Conservation (phyloP, 2,329 filamentous ascomycete species). For the Trichophyton mentagrophytes region DNA sequence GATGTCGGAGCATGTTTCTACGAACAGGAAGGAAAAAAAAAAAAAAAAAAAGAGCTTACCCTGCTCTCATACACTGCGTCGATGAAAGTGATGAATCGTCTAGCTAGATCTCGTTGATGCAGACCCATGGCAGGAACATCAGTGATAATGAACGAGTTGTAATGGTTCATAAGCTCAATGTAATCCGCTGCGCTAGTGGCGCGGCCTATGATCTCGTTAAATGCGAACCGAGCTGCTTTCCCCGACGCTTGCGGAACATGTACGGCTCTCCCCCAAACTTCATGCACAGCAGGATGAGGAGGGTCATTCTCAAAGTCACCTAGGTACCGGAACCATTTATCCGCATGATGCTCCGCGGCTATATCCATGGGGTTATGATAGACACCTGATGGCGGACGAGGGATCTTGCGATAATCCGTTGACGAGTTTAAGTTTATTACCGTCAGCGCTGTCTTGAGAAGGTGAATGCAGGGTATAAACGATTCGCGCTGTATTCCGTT, state of each 20-base stretch:
- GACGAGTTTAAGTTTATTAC: conserved; percentile 91
- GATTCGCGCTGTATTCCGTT: conserved; percentile 94
- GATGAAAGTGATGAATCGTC: conserved; percentile 93
- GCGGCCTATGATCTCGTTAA: conserved; percentile 76
- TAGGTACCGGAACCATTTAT: conserved; percentile 92
- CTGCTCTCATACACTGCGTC: conserved; percentile 81
- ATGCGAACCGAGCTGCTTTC: conserved; percentile 78
- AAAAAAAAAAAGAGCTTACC: conserved; percentile 34
- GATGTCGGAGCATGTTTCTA: neutral
- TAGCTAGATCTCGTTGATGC: conserved; percentile 69
- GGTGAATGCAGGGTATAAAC: conserved; percentile 87
- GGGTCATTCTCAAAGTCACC: conserved; percentile 66
- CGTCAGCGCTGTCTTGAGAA: conserved; percentile 69
- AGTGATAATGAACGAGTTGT: conserved; percentile 85
- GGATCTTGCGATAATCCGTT: conserved; percentile 95
- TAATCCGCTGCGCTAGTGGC: conserved; percentile 93
- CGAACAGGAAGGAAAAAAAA: neutral
- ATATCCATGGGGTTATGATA: conserved; percentile 81
- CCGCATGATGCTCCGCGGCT: conserved; percentile 64
- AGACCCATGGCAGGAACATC: conserved; percentile 87
- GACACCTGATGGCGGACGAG: conserved; percentile 79
- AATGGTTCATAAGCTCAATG: conserved; percentile 76
- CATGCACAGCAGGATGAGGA: conserved; percentile 65
- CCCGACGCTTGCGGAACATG: conserved; percentile 78
- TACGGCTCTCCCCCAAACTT: conserved; percentile 87